These are phyloP conservation scores for Cystobasidium ongulense DNA, from an alignment of 768 basidiomycete species.

Conservation along the genomic window DNA sequence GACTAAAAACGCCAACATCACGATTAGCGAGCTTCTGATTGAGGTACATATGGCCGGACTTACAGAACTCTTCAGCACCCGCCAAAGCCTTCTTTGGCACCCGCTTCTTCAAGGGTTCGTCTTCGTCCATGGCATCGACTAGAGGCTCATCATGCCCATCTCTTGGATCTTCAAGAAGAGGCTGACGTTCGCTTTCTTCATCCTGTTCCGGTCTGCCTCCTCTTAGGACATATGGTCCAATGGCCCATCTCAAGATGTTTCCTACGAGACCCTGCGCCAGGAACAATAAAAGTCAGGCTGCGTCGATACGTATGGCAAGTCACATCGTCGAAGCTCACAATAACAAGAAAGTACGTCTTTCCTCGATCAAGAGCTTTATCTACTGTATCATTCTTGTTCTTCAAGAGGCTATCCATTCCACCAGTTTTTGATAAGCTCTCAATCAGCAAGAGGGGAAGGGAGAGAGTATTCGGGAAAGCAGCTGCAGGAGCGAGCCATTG, in stretches of 20 bases:
- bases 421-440: constrained; percentile 14
- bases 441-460: constrained; percentile 22
- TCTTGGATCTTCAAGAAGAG: neutral
- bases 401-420: constrained; percentile 14
- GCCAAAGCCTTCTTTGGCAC: neutral
- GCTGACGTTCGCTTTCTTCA: neutral
- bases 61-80: constrained; percentile 14
- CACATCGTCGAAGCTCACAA: neutral
- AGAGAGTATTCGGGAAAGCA: constrained; percentile 24
- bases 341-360: constrained; percentile 27
- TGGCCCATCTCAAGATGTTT: constrained; percentile 29
- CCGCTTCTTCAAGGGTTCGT: constrained; percentile 2
- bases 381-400: constrained; percentile 18
- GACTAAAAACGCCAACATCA: neutral
- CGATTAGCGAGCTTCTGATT: neutral
- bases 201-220: neutral
- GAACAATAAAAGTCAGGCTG: neutral
- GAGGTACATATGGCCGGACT: neutral
- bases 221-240: constrained; percentile 18
- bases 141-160: neutral
- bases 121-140: neutral
- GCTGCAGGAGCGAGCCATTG: constrained; percentile 8
- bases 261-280: constrained; percentile 2
- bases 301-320: neutral
- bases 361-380: constrained; percentile 9